Evolutionary conservation across 2,329 filamentous ascomycete genomes (phyloP).

Genomic region (Helicocarpus griseus): DNA sequence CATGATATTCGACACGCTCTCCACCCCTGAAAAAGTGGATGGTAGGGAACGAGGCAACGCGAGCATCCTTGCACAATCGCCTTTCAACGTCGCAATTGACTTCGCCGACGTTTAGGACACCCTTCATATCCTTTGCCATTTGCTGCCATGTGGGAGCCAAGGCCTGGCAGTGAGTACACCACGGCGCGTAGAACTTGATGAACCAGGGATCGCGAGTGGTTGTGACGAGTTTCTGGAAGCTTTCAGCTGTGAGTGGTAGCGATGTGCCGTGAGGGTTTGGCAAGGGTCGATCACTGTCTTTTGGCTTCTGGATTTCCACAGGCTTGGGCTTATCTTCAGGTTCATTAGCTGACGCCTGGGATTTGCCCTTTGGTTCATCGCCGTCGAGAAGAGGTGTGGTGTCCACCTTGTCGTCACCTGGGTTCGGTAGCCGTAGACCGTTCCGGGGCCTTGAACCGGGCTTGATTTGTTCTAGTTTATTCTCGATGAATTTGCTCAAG

Average conservation of each 20-base stretch:
- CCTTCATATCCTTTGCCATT: conserved; percentile 84
- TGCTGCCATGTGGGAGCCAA: conserved; percentile 85
- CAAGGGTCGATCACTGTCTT: conserved; percentile 27
- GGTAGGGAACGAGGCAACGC: conserved; percentile 71
- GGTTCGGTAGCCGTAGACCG: conserved; percentile 59
- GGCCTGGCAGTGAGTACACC: conserved; percentile 92
- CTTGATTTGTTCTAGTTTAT: conserved; percentile 63
- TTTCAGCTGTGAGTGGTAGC: conserved; percentile 67
- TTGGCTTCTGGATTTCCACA: neutral
- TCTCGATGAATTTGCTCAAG: conserved; percentile 64
- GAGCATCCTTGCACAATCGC: conserved; percentile 84
- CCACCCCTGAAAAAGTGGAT: conserved; percentile 87
- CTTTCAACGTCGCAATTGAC: conserved; percentile 87
- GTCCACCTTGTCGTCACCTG: conserved; percentile 50
- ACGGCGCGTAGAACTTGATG: conserved; percentile 96
- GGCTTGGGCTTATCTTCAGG: neutral
- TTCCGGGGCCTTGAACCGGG: conserved; percentile 68
- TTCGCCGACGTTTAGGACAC: conserved; percentile 81
- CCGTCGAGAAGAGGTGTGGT: conserved; percentile 28
- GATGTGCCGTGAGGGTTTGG: conserved; percentile 71
- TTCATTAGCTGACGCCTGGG: neutral
- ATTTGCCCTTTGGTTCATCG: conserved; percentile 27
- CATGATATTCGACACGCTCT: conserved; percentile 86
- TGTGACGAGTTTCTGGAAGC: conserved; percentile 76
- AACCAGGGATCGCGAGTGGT: conserved; percentile 91